phyloP scores from a whole-genome alignment of 2,329 filamentous ascomycete species.

The Thermothelomyces thermophilus region DNA sequence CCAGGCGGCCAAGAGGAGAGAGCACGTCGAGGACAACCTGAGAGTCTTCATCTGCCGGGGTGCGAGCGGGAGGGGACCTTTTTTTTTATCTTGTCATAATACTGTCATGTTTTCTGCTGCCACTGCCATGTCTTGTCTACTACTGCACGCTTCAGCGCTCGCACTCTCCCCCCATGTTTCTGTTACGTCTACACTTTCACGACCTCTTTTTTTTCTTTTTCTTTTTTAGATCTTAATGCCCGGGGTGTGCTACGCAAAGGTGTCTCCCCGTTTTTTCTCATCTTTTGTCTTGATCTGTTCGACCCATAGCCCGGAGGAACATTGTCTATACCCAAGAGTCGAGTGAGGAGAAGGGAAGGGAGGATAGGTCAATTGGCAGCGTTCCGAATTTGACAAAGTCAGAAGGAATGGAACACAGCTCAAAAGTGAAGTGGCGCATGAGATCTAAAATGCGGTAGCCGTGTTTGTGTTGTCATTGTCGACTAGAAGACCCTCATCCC shows the following conservation, averaged over 20 bases:
- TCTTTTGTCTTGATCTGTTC: conserved; percentile 9
- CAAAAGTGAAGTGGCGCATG: not conserved
- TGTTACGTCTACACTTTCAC: conserved; percentile 11
- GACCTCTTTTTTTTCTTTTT: conserved; percentile 3
- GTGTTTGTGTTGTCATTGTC: too few species aligned
- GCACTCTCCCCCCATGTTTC: not conserved
- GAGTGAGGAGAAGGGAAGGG: not conserved
- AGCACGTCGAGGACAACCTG: too few species aligned
- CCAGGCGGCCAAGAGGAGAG: too few species aligned
- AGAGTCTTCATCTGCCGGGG: too few species aligned
- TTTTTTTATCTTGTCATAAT: not conserved
- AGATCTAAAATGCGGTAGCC: too few species aligned
- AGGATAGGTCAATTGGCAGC: conserved; percentile 3
- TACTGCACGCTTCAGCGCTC: not conserved
- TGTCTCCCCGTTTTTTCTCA: not conserved
- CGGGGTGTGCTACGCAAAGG: not conserved
- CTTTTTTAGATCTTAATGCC: conserved; percentile 9
- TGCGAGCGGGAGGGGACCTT: too few species aligned
- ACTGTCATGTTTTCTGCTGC: not conserved
- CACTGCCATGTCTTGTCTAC: not conserved
- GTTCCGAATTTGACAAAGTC: conserved; percentile 1
- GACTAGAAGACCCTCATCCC: too few species aligned
- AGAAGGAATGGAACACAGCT: not conserved
- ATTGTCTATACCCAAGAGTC: conserved; percentile 14
- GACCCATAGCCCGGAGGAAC: conserved; percentile 7